Base-by-base conservation (phyloP, 2,329 filamentous ascomycete genomes). In the Arthrinium phaeospermum region DNA sequence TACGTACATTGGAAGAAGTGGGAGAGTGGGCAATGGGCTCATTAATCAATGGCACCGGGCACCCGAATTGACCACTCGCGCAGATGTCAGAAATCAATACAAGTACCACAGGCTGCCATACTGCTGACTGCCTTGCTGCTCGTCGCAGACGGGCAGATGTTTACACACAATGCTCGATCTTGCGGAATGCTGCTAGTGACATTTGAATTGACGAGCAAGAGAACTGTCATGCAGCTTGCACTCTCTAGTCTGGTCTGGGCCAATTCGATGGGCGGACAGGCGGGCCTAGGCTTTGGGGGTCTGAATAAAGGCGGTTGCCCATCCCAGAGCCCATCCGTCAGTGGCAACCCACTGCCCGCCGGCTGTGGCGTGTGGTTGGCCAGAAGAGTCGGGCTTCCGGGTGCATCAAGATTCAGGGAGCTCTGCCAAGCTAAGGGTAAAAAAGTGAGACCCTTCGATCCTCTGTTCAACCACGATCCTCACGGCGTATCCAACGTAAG, bases 391-490 rank as follows among this genome's bases (percentile, higher is more conserved):
- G 19, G 53, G 2, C 53, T 57, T 34, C 16, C 53, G 53, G 5
- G 14, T 30, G 51, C 51, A 57, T 13, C 49, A 24, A 53, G 49
- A 57, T 61, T 61, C 53, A 61, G 53, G 53, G 53, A 61, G 53
- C 53, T 30, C 14, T 61, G 53, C 53, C 53, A 61, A 61, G 53
- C 30, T 37, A 37, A 61, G 53, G 30, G 27, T 30, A 8, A 37
- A 37, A 41, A 37, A 12, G 30, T 64, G 57, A 64, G 30, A 64
- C 57, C 22, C 57, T n/a, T 64, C 57, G 57, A 64, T 64, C 57
- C 57, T 64, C 57, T 64, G 57, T 64, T 41, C 57, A 64, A 41
- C 30, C 34, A 7, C 57, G 57, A 64, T 64, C 57, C 22, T 41
- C 34, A n/a, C 57, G 13, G 22, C 57, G 16, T 12, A 19, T 61